phyloP scores from a whole-genome alignment of 192 early-diverging fungal genomes.

The Backusella mclennaniae region DNA sequence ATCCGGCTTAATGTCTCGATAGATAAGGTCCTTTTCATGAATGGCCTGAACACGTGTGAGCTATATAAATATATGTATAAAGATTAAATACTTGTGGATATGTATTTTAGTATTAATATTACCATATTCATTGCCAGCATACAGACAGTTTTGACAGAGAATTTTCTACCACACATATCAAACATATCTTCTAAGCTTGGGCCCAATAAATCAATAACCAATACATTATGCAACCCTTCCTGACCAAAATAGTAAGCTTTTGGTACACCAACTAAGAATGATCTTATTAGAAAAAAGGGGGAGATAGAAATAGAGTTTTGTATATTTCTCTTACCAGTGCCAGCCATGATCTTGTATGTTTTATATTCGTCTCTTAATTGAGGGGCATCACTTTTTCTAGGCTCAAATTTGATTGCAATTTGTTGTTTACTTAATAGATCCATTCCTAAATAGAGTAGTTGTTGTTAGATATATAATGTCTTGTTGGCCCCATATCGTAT shows the following conservation, averaged over 20 bases:
- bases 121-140: conserved; percentile 97
- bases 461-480: not conserved
- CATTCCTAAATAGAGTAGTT: conserved; percentile 47
- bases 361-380: conserved; percentile 95
- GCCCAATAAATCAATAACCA: conserved; percentile 94
- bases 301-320: not conserved
- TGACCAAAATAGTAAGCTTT: conserved; percentile 94
- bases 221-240: conserved; percentile 92
- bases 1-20: conserved; percentile 98
- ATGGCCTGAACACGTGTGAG: conserved; percentile 84
- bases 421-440: conserved; percentile 89
- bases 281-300: not conserved
- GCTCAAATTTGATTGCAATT: conserved; percentile 97
- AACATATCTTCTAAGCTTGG: conserved; percentile 96
- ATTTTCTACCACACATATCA: conserved; percentile 89
- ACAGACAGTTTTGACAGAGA: conserved; percentile 88
- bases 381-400: conserved; percentile 94
- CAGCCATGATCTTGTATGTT: conserved; percentile 91
- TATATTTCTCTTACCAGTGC: conserved; percentile 42
- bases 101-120: conserved; percentile 6
- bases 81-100: not conserved
- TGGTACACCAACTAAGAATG: conserved; percentile 76
- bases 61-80: conserved; percentile 20
- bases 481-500: no score
- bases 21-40: conserved; percentile 91